Base-by-base conservation (phyloP, 2,329 filamentous ascomycete genomes). In the Sporothrix variecibatus region DNA sequence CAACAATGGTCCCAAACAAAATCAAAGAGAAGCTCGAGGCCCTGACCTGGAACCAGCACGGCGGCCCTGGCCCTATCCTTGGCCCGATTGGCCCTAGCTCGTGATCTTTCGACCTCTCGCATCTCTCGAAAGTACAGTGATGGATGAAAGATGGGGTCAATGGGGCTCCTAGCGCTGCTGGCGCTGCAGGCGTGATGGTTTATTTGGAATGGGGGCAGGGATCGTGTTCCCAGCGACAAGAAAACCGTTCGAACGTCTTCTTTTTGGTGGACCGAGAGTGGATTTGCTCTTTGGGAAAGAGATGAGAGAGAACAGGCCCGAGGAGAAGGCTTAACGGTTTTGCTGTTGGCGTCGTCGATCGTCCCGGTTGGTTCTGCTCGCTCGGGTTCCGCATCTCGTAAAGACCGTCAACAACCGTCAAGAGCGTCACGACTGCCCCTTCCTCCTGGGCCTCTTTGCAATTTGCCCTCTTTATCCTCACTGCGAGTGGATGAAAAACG, bases 161-260 rank as follows among this genome's bases (percentile, higher is more conserved):
- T 26, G 26, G 40, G 28, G 7, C 11, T 46, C 17, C 38, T 67
- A 23, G 38, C n/a, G 38, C 23, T 26, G 20, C 11, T 40, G 60
- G 60, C 8, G 60, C 20, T n/a, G 58, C 20, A 43, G 38, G 34
- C 23, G 62, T 67, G 38, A 23, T 67, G n/a, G 38, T 46, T 67
- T 67, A 67, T 67, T 67, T 67, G 62, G n/a, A 67, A 67, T 6
- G 40, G 58, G 23, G 26, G 31, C 38, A 46, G 38, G 40, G 62
- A 7, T 28, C 56, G 15, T 11, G 51, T n/a, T 56, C 8, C 51
- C 51, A 49, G 12, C 43, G 43, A 49, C 43, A 49, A 34, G 34
- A 8, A 26, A 26, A 26, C 43, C 43, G 43, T 49, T 49, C n/a
- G 4, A 56, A 26, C 23, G n/a, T 56, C 51, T 26, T 17, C 23